These are phyloP conservation scores for Ascoidea rubescens DNA, from an alignment of 805 yeast species.

Conservation along the genomic window DNA sequence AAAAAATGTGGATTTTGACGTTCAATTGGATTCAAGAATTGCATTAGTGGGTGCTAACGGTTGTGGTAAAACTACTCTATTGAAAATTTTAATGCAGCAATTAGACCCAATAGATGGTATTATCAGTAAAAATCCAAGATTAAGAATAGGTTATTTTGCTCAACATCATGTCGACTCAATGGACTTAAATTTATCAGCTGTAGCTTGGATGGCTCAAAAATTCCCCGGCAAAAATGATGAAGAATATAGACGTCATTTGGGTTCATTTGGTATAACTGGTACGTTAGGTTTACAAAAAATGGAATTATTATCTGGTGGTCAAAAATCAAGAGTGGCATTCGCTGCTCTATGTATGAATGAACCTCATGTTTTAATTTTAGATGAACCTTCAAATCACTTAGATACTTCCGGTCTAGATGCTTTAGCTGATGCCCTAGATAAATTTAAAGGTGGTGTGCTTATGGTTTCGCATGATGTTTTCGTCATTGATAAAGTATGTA, in stretches of 20 bases:
- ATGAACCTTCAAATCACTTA: constrained; percentile 97
- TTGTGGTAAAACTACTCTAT: constrained; percentile 94
- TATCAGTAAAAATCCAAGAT: constrained; percentile 67
- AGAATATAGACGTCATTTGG: constrained; percentile 92
- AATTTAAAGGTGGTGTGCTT: constrained; percentile 87
- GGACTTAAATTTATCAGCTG: constrained; percentile 79
- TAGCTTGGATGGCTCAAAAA: constrained; percentile 81
- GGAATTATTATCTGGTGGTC: constrained; percentile 90
- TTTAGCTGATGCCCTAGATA: constrained; percentile 72
- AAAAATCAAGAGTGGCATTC: constrained; percentile 94
- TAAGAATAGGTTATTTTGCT: constrained; percentile 93
- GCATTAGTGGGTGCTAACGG: constrained; percentile 99
- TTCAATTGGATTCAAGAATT: constrained; percentile 87
- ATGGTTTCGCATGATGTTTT: constrained; percentile 98
- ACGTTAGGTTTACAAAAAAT: constrained; percentile 84
- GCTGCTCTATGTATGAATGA: constrained; percentile 83
- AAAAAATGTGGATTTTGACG: constrained; percentile 71
- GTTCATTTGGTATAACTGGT: constrained; percentile 95
- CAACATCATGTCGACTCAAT: constrained; percentile 98
- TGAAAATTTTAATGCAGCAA: constrained; percentile 74
- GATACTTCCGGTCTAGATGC: constrained; percentile 98
- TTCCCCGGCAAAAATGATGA: constrained; percentile 93
- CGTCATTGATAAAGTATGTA: constrained; percentile 77
- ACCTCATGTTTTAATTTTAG: constrained; percentile 85
- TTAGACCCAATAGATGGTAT: constrained; percentile 65